Percentiles rank a stretch among this genome's conserved stretches.
Evolutionary conservation across 371 early-diverging fungal species (phyloP).

Genomic region (Polyrhizophydium stewartii): DNA sequence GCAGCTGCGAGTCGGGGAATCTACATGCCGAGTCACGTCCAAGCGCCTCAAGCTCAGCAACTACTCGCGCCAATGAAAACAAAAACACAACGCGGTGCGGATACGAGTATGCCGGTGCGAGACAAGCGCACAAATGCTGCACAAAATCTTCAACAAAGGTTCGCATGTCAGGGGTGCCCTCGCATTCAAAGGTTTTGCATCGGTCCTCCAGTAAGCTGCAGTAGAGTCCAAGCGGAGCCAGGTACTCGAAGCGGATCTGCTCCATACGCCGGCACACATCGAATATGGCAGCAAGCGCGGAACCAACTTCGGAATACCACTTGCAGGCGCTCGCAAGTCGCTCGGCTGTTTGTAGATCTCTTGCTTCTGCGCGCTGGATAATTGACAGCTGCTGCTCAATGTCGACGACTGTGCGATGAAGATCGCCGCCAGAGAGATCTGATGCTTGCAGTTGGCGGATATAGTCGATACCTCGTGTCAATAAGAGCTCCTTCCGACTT

Average conservation of each 20-base stretch:
- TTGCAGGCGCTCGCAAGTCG: too few species aligned
- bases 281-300: neutral
- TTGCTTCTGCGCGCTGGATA: neutral
- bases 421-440: constrained; percentile 15
- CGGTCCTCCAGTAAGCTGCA: neutral
- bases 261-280: neutral
- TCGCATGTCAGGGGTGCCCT: too few species aligned
- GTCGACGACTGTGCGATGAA: constrained; percentile 11
- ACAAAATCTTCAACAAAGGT: too few species aligned
- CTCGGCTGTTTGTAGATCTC: neutral
- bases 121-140: too few species aligned
- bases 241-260: neutral
- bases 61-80: too few species aligned
- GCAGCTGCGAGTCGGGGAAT: constrained; percentile 1
- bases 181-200: too few species aligned
- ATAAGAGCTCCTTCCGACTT: neutral
- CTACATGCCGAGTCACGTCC: neutral
- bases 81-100: too few species aligned
- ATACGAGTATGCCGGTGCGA: too few species aligned
- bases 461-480: neutral
- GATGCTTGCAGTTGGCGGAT: neutral
- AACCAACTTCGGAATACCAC: neutral
- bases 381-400: constrained; percentile 7
- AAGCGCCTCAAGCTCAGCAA: too few species aligned
- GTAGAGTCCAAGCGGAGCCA: neutral